phyloP scores from a whole-genome alignment of 2,329 filamentous ascomycete genomes.

The Uncinocarpus reesii region DNA sequence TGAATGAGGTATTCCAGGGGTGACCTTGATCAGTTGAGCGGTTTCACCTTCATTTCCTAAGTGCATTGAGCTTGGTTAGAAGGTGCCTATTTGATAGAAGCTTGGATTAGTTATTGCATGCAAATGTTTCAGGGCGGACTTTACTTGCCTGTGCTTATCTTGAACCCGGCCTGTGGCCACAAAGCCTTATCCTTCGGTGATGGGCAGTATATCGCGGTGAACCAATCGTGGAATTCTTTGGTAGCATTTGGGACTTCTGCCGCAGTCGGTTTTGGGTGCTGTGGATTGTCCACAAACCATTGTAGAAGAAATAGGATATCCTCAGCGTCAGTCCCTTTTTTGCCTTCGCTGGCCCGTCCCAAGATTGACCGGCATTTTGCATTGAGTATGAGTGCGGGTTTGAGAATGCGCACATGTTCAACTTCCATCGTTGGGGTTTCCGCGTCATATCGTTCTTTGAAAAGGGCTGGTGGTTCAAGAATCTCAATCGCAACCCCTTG shows the following conservation, averaged over 20 bases:
- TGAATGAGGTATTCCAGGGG: background rate
- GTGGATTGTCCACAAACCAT: background rate
- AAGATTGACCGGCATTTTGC: slow-evolving; percentile 9
- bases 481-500: slow-evolving; percentile 8
- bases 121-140: background rate
- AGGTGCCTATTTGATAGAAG: background rate
- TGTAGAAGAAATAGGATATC: slow-evolving; percentile 7
- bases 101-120: background rate
- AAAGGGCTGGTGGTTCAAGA: slow-evolving; percentile 5
- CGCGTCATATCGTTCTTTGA: slow-evolving; percentile 7
- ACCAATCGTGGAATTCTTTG: background rate
- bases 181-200: background rate
- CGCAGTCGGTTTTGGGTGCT: background rate
- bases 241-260: background rate
- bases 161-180: background rate
- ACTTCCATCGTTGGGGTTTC: slow-evolving; percentile 4
- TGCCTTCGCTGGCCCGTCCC: slow-evolving; percentile 5
- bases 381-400: slow-evolving; percentile 10
- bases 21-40: background rate
- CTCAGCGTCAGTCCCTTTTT: slow-evolving; percentile 1
- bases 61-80: background rate
- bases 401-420: slow-evolving; percentile 6
- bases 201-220: background rate
- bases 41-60: background rate
- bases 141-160: background rate